Percentiles rank a stretch among this genome's conserved stretches.
These are phyloP conservation scores for Kodamaea jinghongensis DNA, from an alignment of 805 yeast genomes.

Conservation along the genomic window DNA sequence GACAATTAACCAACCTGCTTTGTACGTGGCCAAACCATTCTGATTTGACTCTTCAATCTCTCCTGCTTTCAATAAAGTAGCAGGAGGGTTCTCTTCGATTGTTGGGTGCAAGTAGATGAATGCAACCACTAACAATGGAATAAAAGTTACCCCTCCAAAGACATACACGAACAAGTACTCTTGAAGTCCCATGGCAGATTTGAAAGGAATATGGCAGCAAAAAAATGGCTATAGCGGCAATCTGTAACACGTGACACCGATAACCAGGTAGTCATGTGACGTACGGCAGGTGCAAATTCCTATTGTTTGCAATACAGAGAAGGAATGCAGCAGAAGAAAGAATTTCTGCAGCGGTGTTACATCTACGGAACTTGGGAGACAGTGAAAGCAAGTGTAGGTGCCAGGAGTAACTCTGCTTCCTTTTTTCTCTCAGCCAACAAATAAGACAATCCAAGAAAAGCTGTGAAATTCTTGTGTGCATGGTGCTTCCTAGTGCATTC, in stretches of 20 bases:
- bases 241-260: too few species aligned
- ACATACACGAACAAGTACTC: slow-evolving; percentile 42
- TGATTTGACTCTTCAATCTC: slow-evolving; percentile 58
- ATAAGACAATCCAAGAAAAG: too few species aligned
- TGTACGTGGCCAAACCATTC: slow-evolving; percentile 62
- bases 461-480: too few species aligned
- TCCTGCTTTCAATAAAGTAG: slow-evolving; percentile 62
- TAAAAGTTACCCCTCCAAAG: slow-evolving; percentile 78
- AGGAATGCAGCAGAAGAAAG: too few species aligned
- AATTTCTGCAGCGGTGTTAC: too few species aligned
- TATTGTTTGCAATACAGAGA: too few species aligned
- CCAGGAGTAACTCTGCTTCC: neutral
- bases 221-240: neutral
- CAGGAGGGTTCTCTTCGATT: slow-evolving; percentile 18
- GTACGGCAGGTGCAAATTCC: too few species aligned
- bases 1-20: slow-evolving; percentile 81
- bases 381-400: neutral
- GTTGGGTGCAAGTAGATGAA: slow-evolving; percentile 35
- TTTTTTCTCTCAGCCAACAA: too few species aligned
- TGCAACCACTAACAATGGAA: slow-evolving; percentile 52
- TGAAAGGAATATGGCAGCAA: neutral
- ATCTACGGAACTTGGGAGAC: too few species aligned
- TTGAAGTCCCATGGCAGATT: slow-evolving; percentile 7
- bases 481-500: too few species aligned
- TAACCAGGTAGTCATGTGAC: neutral